A percentile compares a stretch with the other conserved stretches of the same genome.
Conservation (phyloP, 768 basidiomycete species). For the Termitomyces sp. region DNA sequence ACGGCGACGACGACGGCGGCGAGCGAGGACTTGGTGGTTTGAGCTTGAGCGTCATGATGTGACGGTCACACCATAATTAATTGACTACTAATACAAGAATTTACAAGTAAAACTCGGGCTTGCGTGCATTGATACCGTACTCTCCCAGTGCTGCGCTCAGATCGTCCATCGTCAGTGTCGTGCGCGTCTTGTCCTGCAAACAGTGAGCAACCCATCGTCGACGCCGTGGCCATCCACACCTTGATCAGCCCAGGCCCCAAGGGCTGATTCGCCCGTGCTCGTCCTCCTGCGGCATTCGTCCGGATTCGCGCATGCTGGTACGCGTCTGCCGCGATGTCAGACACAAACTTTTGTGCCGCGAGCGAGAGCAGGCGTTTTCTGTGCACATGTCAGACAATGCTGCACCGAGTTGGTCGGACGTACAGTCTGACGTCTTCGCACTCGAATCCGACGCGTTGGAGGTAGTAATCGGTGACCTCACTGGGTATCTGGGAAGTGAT, state of each 20-base stretch:
- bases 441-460: conserved; percentile 94
- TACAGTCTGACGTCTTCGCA: conserved; percentile 92
- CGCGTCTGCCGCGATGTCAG: conserved; percentile 94
- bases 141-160: conserved; percentile 89
- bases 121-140: conserved; percentile 91
- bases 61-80: conserved; percentile 2
- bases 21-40: conserved; percentile 31
- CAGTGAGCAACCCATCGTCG: neutral
- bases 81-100: neutral
- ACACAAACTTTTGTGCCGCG: conserved; percentile 96
- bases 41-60: conserved; percentile 38
- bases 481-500: conserved; percentile 73
- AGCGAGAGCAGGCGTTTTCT: conserved; percentile 94
- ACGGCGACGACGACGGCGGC: conserved; percentile 38
- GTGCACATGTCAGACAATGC: conserved; percentile 3
- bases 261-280: conserved; percentile 58
- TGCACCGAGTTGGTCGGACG: conserved; percentile 16
- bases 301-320: conserved; percentile 97
- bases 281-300: conserved; percentile 76
- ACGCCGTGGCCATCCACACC: conserved; percentile 33
- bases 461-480: conserved; percentile 96
- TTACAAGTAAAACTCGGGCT: conserved; percentile 91
- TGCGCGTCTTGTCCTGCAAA: conserved; percentile 80
- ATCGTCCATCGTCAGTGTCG: conserved; percentile 97
- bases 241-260: conserved; percentile 59